phyloP scores from a whole-genome alignment of 2,329 filamentous ascomycete genomes.

The Stagonosporopsis tanaceti region DNA sequence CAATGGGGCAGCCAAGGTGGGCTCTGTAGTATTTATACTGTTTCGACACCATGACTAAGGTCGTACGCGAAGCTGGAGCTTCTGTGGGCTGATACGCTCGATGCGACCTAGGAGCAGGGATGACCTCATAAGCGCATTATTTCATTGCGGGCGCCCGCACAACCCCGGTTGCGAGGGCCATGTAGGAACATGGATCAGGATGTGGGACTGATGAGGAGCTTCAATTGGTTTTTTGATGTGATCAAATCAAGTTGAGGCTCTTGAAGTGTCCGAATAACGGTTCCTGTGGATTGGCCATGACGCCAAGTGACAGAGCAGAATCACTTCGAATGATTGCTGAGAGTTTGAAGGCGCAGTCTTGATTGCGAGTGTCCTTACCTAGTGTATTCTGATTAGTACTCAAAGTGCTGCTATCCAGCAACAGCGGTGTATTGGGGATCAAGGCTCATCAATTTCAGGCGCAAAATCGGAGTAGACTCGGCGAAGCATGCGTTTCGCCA shows the following conservation, averaged over 20 bases:
- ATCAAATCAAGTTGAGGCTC: conserved; percentile 14
- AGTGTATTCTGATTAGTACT: neutral
- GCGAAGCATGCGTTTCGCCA: conserved; percentile 7
- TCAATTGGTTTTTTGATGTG: neutral
- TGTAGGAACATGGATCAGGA: conserved; percentile 13
- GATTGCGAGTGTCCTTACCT: neutral
- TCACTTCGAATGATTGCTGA: neutral
- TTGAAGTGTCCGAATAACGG: conserved; percentile 6
- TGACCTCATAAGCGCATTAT: conserved; percentile 14
- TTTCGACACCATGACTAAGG: conserved; percentile 17
- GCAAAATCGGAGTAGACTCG: conserved; percentile 17
- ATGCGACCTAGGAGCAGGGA: conserved; percentile 19
- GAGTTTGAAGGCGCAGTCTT: neutral
- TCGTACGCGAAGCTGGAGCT: conserved; percentile 16
- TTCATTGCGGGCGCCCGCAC: conserved; percentile 7
- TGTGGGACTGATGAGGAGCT: conserved; percentile 8
- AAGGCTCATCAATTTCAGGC: neutral
- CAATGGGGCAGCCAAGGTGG: conserved; percentile 14
- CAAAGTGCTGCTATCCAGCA: neutral
- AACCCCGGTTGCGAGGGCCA: conserved; percentile 6
- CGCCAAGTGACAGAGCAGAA: neutral
- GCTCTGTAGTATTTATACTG: conserved; percentile 17
- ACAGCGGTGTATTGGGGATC: conserved; percentile 1
- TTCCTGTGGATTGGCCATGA: conserved; percentile 3
- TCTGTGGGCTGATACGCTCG: conserved; percentile 21